Conservation (phyloP, 1,139 yeast genomes). For the Kurtzmaniella quercitrusa region DNA sequence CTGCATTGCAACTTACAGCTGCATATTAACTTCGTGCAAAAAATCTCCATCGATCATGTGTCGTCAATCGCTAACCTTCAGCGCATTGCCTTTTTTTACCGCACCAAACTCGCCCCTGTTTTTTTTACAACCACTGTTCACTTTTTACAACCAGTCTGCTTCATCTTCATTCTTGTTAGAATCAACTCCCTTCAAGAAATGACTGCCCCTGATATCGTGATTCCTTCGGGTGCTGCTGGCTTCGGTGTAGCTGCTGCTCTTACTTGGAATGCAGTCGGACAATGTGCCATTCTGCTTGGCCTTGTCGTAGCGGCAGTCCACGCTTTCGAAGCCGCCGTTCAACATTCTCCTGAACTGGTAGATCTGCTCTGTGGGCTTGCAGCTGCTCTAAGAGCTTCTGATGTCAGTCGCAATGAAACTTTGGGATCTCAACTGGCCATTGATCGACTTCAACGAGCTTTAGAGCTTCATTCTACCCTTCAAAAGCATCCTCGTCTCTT, state of each 20-base stretch:
- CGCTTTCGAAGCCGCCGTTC: slow-evolving; percentile 44
- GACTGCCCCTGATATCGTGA: background rate
- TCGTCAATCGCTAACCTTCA: slow-evolving; percentile 1
- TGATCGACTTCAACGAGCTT: slow-evolving; percentile 36
- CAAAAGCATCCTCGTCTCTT: slow-evolving; percentile 33
- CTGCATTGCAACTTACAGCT: slow-evolving; percentile 1
- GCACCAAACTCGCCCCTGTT: slow-evolving; percentile 3
- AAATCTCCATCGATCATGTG: slow-evolving; percentile 3
- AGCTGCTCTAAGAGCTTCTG: slow-evolving; percentile 34
- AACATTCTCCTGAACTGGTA: slow-evolving; percentile 37
- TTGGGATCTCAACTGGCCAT: slow-evolving; percentile 40
- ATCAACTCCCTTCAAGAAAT: background rate
- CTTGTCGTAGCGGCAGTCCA: slow-evolving; percentile 36
- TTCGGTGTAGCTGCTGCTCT: slow-evolving; percentile 23
- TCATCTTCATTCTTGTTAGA: background rate
- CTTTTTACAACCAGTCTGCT: background rate
- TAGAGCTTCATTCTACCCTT: slow-evolving; percentile 30
- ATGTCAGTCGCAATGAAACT: slow-evolving; percentile 31
- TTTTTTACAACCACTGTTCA: slow-evolving; percentile 1
- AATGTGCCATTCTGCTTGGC: slow-evolving; percentile 45
- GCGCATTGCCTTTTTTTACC: slow-evolving; percentile 1
- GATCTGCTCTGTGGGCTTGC: slow-evolving; percentile 43
- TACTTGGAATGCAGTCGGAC: slow-evolving; percentile 51
- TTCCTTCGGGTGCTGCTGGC: background rate
- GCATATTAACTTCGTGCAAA: slow-evolving; percentile 1